Base-by-base conservation (phyloP, 805 yeast species). In the Candida krabiensis region DNA sequence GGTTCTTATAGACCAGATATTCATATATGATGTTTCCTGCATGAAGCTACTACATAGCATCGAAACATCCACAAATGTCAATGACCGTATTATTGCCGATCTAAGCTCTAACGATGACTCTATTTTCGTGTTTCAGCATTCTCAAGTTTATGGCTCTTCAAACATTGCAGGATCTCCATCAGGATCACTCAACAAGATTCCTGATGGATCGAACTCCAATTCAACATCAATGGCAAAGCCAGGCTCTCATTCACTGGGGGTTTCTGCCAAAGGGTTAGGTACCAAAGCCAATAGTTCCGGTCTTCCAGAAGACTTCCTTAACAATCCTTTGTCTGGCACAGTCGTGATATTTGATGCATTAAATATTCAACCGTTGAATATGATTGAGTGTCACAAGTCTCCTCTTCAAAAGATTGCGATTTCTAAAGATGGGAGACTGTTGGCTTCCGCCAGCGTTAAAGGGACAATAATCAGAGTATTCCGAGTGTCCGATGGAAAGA, bases 381-480 rank as follows among this genome's bases (percentile, higher is more conserved):
- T 86, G 1, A 76, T 91, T 4, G 86, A 83, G 53, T 96, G 96
- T 1, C 98, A 93, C 61, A 86, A 84, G 53, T 69, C 89, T 0
- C 80, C 85, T 1, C 58, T 91, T 29, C 84, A 89, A 3, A 72
- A 79, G 2, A 60, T 89, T 32, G 66, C 83, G 1, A 58, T 93
- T 13, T 86, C 88, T 35, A 69, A 70, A 22, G 90, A 86, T 52
- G 97, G 97, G 0, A 69, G 77, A 2, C 66, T 86, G 46, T 69
- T 91, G 30, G 96, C 97, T 0, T 86, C 97, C 0, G 88, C 96
- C 5, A 86, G 96, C 0, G 79, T 74, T 24, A 86, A 87, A 55
- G 99, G 99, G 2, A 93, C 98, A 0, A 79, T 93, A 16, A 79
- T 91, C 3, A 67, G 98, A 30, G 83, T 93, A 3, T 93, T 90